Base-by-base conservation (phyloP, 1,284 basidiomycete species). In the Boletus sp. region DNA sequence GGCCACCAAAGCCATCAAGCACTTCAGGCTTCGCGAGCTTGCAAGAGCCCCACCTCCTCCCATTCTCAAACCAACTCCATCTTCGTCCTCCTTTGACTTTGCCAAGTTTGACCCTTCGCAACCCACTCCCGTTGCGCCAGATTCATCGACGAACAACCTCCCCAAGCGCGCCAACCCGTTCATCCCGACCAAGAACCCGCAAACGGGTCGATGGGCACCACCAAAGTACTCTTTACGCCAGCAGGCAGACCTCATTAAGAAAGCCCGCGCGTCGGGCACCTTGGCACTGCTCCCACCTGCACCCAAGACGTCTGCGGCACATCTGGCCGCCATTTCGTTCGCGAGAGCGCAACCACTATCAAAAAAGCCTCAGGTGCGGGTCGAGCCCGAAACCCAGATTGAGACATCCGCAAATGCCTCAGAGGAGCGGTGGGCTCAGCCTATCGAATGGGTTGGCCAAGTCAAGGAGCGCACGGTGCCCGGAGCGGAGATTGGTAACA, bases 171-270 rank as follows among this genome's bases (percentile, higher is more conserved):
- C 41, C 26, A 90, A 88, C 59, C 87, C 88, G 3, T 90, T 90
- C 67, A 59, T 88, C 32, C 76, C 85, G 9, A 73, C 70, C 39
- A 74, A 74, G 51, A 84, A 83, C 55, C 67, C 77, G 1, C 69
- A 73, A 40, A 79, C 80, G 0, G 80, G 79, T 17, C 72, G 77
- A 62, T 90, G 86, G 86, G 74, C 75, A 36, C 76, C 79, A 1
- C 73, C 88, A 14, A 78, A 76, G 52, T 85, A 84, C 56, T 89
- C 87, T 6, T 66, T 84, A 19, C 77, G 88, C 17, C 77, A 79
- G 27, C 87, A 91, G 64, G 84, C 83, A n/a, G 82, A 87, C 26
- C 72, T 91, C 32, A 70, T 90, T 38, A 89, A 88, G 69, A 72
- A 74, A 44, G 87, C 87, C 3, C 77, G 78, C 49, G 69, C 66